Percentiles rank a stretch among this genome's conserved stretches.
Conservation (phyloP, 257 asterid species). For the Avicennia marina region DNA sequence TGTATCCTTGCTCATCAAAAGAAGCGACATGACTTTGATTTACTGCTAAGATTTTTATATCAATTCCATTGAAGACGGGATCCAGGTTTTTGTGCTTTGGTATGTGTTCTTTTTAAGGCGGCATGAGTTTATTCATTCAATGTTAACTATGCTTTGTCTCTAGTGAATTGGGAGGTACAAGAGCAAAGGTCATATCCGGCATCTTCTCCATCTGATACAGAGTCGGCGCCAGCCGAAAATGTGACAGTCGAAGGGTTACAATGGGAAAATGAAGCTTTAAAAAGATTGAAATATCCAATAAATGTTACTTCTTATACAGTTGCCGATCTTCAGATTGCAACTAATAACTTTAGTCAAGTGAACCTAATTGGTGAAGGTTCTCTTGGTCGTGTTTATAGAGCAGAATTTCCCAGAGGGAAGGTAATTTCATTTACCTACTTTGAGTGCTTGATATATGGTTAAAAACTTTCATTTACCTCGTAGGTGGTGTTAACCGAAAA, state of each 20-base stretch:
- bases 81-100: conserved; percentile 14
- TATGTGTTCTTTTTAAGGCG: conserved; percentile 1
- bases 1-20: too few relatives aligned
- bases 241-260: conserved; percentile 56
- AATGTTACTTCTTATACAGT: conserved; percentile 80
- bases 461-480: too few relatives aligned
- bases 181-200: conserved; percentile 55
- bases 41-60: too few relatives aligned
- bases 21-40: too few relatives aligned
- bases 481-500: too few relatives aligned
- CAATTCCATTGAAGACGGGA: conserved; percentile 12
- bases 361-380: conserved; percentile 96
- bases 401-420: conserved; percentile 86
- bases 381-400: conserved; percentile 93
- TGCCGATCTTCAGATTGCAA: conserved; percentile 84
- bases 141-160: conserved; percentile 20
- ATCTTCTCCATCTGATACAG: conserved; percentile 50
- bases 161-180: conserved; percentile 63
- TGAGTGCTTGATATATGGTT: neutral
- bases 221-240: conserved; percentile 67
- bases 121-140: conserved; percentile 3
- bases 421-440: conserved; percentile 33
- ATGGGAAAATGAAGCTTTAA: conserved; percentile 70
- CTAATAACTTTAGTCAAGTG: conserved; percentile 97
- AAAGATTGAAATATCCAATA: conserved; percentile 63